Conservation (phyloP, 768 basidiomycete genomes). For the Arthromyces matolae region DNA sequence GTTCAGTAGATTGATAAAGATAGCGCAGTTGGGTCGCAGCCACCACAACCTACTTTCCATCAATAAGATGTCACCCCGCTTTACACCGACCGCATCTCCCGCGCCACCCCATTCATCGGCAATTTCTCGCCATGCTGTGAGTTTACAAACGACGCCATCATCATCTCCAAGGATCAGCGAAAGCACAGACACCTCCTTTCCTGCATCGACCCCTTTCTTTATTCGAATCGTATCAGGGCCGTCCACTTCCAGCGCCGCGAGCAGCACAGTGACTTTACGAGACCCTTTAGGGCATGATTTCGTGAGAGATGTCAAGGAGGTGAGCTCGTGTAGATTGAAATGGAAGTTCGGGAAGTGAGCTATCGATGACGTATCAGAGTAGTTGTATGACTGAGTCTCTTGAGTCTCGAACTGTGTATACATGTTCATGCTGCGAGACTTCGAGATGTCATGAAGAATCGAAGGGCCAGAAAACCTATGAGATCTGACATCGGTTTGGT, state of each 20-base stretch:
- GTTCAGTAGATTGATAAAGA: no score
- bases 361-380: conserved; percentile 70
- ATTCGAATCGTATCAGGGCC: conserved; percentile 67
- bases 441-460: conserved; percentile 25
- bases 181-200: conserved; percentile 63
- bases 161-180: conserved; percentile 76
- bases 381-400: conserved; percentile 46
- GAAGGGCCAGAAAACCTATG: conserved; percentile 21
- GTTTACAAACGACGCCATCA: conserved; percentile 59
- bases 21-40: no score
- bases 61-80: conserved; percentile 69
- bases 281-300: conserved; percentile 32
- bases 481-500: conserved; percentile 12
- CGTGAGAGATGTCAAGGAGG: conserved; percentile 42
- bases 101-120: conserved; percentile 68
- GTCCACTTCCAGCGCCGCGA: conserved; percentile 72
- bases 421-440: conserved; percentile 14
- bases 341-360: conserved; percentile 71
- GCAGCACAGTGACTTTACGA: conserved; percentile 53
- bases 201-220: conserved; percentile 68
- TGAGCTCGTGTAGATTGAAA: conserved; percentile 61
- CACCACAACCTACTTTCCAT: conserved; percentile 70
- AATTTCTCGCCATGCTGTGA: conserved; percentile 76
- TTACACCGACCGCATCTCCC: conserved; percentile 39
- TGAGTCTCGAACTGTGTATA: conserved; percentile 34